These are phyloP conservation scores for Hydrangea macrophylla DNA, from an alignment of 148 eudicot genomes.

Conservation along the genomic window DNA sequence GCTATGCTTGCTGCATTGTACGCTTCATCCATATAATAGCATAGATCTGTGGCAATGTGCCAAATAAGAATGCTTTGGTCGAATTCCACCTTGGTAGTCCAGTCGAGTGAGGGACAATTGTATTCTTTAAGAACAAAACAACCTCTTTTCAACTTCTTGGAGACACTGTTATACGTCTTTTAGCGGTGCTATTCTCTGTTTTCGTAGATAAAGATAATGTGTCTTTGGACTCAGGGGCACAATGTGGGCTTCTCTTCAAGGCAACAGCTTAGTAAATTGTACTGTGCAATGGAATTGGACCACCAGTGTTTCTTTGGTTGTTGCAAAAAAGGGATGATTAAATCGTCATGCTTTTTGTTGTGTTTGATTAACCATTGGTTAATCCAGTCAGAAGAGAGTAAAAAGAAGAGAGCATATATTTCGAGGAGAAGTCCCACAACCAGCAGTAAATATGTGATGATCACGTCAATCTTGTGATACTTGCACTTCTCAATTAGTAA, in stretches of 20 bases:
- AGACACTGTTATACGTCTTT: constrained; percentile 20
- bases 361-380: constrained; percentile 28
- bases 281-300: constrained; percentile 43
- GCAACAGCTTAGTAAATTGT: constrained; percentile 28
- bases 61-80: constrained; percentile 48
- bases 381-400: constrained; percentile 36
- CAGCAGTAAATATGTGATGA: constrained; percentile 36
- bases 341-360: background rate
- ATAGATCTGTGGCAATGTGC: constrained; percentile 62
- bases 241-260: constrained; percentile 9
- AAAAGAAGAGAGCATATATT: constrained; percentile 18
- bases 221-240: constrained; percentile 8
- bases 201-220: constrained; percentile 20
- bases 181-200: constrained; percentile 20
- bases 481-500: background rate
- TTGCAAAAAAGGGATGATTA: background rate
- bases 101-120: background rate
- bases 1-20: background rate
- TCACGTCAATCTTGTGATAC: constrained; percentile 24
- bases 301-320: constrained; percentile 23
- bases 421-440: constrained; percentile 32
- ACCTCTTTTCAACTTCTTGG: constrained; percentile 29
- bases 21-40: constrained; percentile 24
- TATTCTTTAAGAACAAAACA: constrained; percentile 10
- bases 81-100: constrained; percentile 32